Evolutionary conservation across 495 filamentous ascomycete genomes (phyloP).

Genomic region (Aspergillus olivimuriae): DNA sequence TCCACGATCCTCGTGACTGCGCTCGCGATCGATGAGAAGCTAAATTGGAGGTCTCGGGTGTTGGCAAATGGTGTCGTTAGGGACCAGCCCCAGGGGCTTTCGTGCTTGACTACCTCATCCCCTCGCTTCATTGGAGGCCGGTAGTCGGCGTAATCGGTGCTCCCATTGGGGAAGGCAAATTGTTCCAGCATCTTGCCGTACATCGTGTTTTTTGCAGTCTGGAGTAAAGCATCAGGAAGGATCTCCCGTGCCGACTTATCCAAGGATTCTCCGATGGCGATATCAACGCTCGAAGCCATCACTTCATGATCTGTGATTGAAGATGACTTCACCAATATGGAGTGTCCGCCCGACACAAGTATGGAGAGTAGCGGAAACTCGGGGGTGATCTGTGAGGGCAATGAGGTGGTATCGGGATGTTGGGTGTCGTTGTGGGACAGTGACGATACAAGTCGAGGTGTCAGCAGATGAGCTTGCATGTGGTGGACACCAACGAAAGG

Average conservation of each 20-base stretch:
- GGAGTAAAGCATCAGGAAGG: conserved; percentile 48
- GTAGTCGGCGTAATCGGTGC: conserved; percentile 48
- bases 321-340: conserved; percentile 69
- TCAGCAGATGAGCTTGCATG: conserved; percentile 95
- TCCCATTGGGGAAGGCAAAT: conserved; percentile 65
- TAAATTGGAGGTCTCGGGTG: conserved; percentile 48
- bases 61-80: conserved; percentile 50
- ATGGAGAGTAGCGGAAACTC: conserved; percentile 80
- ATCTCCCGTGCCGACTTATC: conserved; percentile 79
- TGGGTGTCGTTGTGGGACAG: conserved; percentile 30
- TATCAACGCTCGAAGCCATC: conserved; percentile 63
- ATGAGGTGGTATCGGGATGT: too few relatives aligned
- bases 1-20: conserved; percentile 42
- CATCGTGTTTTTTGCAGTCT: conserved; percentile 48
- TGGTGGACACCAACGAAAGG: conserved; percentile 85
- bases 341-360: conserved; percentile 91
- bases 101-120: conserved; percentile 41
- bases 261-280: conserved; percentile 77
- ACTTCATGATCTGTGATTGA: conserved; percentile 60
- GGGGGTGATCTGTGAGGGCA: conserved; percentile 12
- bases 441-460: conserved; percentile 70
- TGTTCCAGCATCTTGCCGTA: conserved; percentile 65
- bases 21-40: conserved; percentile 58
- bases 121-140: conserved; percentile 43
- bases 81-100: conserved; percentile 49